phyloP scores from a whole-genome alignment of 345 rosid genomes.

The Eucalyptus viminalis region DNA sequence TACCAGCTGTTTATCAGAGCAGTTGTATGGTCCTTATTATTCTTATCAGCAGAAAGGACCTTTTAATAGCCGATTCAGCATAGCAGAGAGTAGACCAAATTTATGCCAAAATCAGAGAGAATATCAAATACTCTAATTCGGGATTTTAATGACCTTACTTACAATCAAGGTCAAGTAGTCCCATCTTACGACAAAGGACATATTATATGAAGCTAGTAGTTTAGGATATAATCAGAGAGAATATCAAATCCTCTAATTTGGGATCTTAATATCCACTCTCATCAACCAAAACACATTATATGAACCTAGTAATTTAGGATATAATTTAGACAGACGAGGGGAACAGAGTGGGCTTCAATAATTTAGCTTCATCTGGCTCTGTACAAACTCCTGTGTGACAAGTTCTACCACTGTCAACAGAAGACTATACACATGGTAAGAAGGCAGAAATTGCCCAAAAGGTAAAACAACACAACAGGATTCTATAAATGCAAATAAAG shows the following conservation, averaged over 20 bases:
- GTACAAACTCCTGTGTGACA: background rate
- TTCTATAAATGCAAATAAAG: background rate
- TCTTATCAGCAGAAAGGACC: background rate
- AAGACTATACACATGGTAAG: background rate
- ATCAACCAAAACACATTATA: background rate
- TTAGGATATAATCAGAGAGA: background rate
- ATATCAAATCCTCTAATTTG: too few species aligned
- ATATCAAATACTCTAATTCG: background rate
- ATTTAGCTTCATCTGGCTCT: background rate
- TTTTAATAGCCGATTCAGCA: background rate
- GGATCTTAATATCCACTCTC: background rate
- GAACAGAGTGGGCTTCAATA: background rate
- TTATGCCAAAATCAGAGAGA: background rate
- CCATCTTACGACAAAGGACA: background rate
- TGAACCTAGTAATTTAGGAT: background rate
- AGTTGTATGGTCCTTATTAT: background rate
- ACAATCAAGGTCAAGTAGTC: background rate
- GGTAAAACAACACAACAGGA: background rate
- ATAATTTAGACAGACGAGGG: background rate
- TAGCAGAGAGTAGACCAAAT: background rate
- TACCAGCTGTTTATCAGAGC: background rate
- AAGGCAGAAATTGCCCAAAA: background rate
- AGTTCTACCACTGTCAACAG: background rate
- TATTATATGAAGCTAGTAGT: background rate
- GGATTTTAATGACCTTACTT: background rate